These are phyloP conservation scores for Bacterosira constricta DNA, from an alignment of 108 stramenopile genomes.

Conservation along the genomic window DNA sequence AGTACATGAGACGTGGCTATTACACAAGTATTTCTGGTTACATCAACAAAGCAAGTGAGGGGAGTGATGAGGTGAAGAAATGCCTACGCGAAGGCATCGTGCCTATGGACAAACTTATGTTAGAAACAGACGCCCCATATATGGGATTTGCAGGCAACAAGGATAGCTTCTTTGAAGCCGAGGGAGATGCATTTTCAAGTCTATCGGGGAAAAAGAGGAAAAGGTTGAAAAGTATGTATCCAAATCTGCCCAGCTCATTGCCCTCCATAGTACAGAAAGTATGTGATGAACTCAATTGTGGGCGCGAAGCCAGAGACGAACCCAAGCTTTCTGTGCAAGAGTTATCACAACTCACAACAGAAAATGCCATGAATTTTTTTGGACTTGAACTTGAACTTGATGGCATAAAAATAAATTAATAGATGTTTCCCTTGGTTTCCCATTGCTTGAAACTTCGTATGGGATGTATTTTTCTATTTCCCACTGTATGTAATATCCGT, in stretches of 20 bases:
- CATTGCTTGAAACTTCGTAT: not conserved
- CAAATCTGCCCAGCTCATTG: slow-evolving; percentile 71
- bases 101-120: slow-evolving; percentile 76
- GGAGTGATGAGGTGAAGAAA: slow-evolving; percentile 48
- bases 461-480: not conserved
- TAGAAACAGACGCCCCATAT: slow-evolving; percentile 90
- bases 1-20: slow-evolving; percentile 75
- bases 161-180: slow-evolving; percentile 52
- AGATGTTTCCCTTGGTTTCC: not conserved
- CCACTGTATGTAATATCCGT: slow-evolving; percentile 86
- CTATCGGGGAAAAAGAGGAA: slow-evolving; percentile 74
- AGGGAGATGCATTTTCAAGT: slow-evolving; percentile 41
- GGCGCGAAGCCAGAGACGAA: slow-evolving; percentile 30
- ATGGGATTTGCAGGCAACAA: slow-evolving; percentile 81
- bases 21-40: slow-evolving; percentile 71
- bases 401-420: not conserved
- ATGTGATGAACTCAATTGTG: slow-evolving; percentile 45
- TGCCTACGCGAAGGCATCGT: slow-evolving; percentile 67
- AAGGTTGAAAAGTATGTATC: slow-evolving; percentile 71
- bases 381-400: slow-evolving; percentile 17
- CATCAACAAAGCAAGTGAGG: slow-evolving; percentile 50
- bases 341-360: slow-evolving; percentile 51
- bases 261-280: slow-evolving; percentile 56
- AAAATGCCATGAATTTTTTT: slow-evolving; percentile 63
- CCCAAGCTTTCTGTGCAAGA: slow-evolving; percentile 35